Percentiles rank a stretch among this genome's conserved stretches.
These are phyloP conservation scores for Malassezia dermatis DNA, from an alignment of 1,284 basidiomycete genomes.

Conservation along the genomic window DNA sequence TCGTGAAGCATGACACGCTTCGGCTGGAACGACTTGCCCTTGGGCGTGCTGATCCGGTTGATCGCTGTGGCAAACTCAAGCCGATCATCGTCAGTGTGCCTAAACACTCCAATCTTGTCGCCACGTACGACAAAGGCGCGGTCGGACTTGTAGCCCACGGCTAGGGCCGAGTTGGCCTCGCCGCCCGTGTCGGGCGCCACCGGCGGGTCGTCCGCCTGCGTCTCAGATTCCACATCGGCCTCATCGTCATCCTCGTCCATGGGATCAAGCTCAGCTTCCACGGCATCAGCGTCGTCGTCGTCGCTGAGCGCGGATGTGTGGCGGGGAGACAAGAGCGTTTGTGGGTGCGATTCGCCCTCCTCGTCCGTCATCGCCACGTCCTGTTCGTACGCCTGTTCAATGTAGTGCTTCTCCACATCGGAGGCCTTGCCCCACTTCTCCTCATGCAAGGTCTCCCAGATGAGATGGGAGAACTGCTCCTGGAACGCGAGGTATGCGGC, in stretches of 20 bases:
- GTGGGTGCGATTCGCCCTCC: neutral
- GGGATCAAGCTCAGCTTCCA: conserved; percentile 19
- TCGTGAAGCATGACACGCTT: conserved; percentile 90
- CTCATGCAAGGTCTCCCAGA: conserved; percentile 75
- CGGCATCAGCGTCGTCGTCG: conserved; percentile 29
- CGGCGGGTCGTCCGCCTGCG: conserved; percentile 24
- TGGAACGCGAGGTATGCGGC: conserved; percentile 61
- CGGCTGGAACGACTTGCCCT: conserved; percentile 76
- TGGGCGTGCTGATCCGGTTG: conserved; percentile 67
- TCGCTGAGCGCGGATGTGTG: conserved; percentile 14
- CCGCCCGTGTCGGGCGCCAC: conserved; percentile 15
- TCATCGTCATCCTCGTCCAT: conserved; percentile 49
- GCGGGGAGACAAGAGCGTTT: conserved; percentile 13
- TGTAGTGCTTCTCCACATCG: conserved; percentile 56
- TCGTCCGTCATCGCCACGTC: conserved; percentile 68
- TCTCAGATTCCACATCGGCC: conserved; percentile 50
- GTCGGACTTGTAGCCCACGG: conserved; percentile 91
- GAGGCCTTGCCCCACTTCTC: conserved; percentile 61
- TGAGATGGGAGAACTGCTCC: conserved; percentile 59
- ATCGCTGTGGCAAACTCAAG: conserved; percentile 84
- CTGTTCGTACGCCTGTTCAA: conserved; percentile 56
- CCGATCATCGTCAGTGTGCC: conserved; percentile 63
- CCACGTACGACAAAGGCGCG: conserved; percentile 90
- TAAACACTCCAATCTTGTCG: conserved; percentile 94
- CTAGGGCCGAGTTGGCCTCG: conserved; percentile 68